A percentile compares a stretch with the other conserved stretches of the same genome.
Conservation (phyloP, 2,329 filamentous ascomycete species). For the Biscogniauxia marginata region DNA sequence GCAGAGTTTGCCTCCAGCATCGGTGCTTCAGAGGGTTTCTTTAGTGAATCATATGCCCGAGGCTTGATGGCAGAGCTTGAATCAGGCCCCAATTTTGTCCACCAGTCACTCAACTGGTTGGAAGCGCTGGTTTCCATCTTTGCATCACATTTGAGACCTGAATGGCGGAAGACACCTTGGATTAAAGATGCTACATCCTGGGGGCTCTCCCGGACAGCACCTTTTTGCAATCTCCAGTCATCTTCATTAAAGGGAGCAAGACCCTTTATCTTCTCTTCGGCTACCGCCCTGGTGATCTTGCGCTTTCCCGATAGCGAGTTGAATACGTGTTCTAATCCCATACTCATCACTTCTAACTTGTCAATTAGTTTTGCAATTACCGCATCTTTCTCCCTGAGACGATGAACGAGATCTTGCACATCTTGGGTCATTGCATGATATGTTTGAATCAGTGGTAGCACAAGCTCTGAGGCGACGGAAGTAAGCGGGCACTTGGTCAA, state of each 20-base stretch:
- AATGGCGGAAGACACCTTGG: conserved; percentile 39
- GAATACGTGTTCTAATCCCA: conserved; percentile 54
- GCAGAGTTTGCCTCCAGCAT: conserved; percentile 15
- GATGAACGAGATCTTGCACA: conserved; percentile 41
- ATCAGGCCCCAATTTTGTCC: conserved; percentile 41
- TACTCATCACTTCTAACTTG: conserved; percentile 52
- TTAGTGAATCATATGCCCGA: conserved; percentile 2
- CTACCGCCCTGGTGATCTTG: conserved; percentile 42
- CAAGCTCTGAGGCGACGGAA: conserved; percentile 46
- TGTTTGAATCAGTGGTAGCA: conserved; percentile 51
- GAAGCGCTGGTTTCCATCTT: conserved; percentile 33
- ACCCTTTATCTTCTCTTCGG: conserved; percentile 50
- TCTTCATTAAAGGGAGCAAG: conserved; percentile 47
- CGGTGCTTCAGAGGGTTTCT: conserved; percentile 13
- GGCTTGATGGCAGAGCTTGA: conserved; percentile 25
- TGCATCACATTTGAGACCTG: conserved; percentile 32
- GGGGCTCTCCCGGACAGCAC: conserved; percentile 23
- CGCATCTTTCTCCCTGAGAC: conserved; percentile 50
- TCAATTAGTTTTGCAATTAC: conserved; percentile 51
- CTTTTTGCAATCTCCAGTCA: conserved; percentile 37
- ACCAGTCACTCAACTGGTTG: conserved; percentile 47
- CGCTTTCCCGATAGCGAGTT: conserved; percentile 48
- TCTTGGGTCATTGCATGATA: conserved; percentile 42
- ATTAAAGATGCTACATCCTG: conserved; percentile 39
- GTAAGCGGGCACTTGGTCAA: conserved; percentile 47